These are phyloP conservation scores for Globisporangium cederbergense DNA, from an alignment of 352 stramenopile genomes.

Conservation along the genomic window DNA sequence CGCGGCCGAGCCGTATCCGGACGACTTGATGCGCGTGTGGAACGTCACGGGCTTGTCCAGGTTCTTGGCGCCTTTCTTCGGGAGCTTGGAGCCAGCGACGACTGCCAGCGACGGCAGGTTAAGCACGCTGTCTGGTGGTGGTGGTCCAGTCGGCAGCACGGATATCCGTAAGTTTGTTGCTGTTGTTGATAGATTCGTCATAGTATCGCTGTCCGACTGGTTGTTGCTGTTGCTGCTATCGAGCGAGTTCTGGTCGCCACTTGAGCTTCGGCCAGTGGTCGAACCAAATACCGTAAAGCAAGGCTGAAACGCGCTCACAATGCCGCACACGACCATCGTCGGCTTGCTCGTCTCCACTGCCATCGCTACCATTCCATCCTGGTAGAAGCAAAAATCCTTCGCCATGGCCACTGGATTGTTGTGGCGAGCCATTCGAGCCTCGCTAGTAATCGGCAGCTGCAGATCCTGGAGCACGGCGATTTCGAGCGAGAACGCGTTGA, in stretches of 20 bases:
- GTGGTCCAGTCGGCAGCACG: conserved; percentile 43
- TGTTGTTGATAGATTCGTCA: background rate
- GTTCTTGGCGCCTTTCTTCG: conserved; percentile 20
- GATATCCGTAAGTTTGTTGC: conserved; percentile 26
- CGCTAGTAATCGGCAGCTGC: conserved; percentile 19
- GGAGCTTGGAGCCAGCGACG: conserved; percentile 14
- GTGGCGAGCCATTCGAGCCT: background rate
- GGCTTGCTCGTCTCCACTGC: conserved; percentile 2
- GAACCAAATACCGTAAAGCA: conserved; percentile 44
- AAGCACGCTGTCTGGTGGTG: conserved; percentile 50
- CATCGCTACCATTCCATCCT: conserved; percentile 8
- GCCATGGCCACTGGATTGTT: conserved; percentile 36
- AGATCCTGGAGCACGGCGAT: conserved; percentile 54
- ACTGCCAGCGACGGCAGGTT: conserved; percentile 42
- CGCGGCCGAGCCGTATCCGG: conserved; percentile 57
- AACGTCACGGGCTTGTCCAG: conserved; percentile 82
- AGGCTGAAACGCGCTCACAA: conserved; percentile 65
- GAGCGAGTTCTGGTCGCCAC: background rate
- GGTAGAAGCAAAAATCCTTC: conserved; percentile 54
- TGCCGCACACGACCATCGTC: conserved; percentile 31
- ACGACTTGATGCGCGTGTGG: conserved; percentile 75
- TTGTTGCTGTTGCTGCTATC: background rate
- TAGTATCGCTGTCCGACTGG: background rate
- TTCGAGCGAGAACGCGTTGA: conserved; percentile 75
- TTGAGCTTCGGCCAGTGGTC: background rate